Conservation (phyloP, 2,329 filamentous ascomycete genomes). For the Clarireedia sp. region DNA sequence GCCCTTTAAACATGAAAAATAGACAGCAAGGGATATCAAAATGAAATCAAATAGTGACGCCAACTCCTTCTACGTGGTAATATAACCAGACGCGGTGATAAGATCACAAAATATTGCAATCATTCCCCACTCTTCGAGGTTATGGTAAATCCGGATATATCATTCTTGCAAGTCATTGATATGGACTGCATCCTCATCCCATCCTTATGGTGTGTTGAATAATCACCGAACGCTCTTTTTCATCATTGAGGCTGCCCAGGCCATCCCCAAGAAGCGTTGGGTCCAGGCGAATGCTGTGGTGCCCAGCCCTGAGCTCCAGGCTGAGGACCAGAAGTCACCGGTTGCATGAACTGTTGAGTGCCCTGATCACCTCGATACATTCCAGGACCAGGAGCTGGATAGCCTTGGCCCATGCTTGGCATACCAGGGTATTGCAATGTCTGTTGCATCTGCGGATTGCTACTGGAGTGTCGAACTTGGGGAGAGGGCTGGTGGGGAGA, state of each 20-base stretch:
- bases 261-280: constrained; percentile 27
- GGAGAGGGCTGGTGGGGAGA: constrained; percentile 49
- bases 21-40: not conserved
- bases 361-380: constrained; percentile 57
- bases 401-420: constrained; percentile 51
- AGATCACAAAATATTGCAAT: not conserved
- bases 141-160: not conserved
- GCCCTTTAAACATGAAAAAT: not conserved
- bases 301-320: constrained; percentile 28
- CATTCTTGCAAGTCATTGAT: not conserved
- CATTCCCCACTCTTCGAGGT: not conserved
- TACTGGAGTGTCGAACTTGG: constrained; percentile 50
- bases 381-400: constrained; percentile 43
- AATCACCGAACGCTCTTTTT: not conserved
- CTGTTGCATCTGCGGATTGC: constrained; percentile 47
- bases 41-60: not conserved
- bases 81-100: not conserved
- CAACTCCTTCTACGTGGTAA: not conserved
- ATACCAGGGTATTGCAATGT: constrained; percentile 56
- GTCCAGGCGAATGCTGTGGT: constrained; percentile 24
- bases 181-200: constrained; percentile 12
- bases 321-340: constrained; percentile 37
- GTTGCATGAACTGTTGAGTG: constrained; percentile 60
- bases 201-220: constrained; percentile 18
- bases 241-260: constrained; percentile 23